These are phyloP conservation scores for Cystofilobasidium capitatum DNA, from an alignment of 768 basidiomycete species.

Conservation along the genomic window DNA sequence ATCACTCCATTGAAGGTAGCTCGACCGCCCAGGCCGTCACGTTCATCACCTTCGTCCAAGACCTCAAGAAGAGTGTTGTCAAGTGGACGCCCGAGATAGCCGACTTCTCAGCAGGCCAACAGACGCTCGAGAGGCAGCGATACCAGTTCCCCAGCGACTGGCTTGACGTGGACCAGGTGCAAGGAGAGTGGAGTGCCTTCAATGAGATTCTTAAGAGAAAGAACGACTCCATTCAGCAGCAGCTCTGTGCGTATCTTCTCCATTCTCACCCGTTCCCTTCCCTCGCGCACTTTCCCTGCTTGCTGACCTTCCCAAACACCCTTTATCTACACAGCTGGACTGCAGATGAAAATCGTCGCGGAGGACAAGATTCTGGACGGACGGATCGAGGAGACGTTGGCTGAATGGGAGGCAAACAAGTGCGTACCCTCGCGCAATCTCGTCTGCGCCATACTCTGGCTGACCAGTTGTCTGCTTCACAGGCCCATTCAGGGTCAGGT, in stretches of 20 bases:
- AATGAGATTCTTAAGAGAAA: conserved; percentile 96
- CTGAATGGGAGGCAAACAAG: conserved; percentile 91
- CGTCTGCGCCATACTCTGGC: background rate
- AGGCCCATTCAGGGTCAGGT: conserved; percentile 86
- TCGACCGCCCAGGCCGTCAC: conserved; percentile 97
- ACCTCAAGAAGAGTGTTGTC: conserved; percentile 92
- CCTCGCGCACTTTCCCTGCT: background rate
- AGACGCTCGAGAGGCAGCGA: conserved; percentile 90
- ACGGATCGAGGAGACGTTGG: conserved; percentile 79
- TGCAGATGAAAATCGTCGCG: conserved; percentile 99
- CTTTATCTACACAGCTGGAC: conserved; percentile 54
- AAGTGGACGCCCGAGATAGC: conserved; percentile 96
- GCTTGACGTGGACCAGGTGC: conserved; percentile 94
- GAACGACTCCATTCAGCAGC: conserved; percentile 96
- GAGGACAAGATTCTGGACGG: conserved; percentile 97
- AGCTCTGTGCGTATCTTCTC: conserved; percentile 57
- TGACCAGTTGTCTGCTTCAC: conserved; percentile 3
- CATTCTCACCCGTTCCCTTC: background rate
- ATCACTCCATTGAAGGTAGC: conserved; percentile 73
- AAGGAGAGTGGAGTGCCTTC: conserved; percentile 97
- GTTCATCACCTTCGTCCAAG: conserved; percentile 98
- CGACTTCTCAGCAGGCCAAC: conserved; percentile 86
- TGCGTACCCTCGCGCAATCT: conserved; percentile 20
- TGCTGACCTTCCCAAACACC: conserved; percentile 4
- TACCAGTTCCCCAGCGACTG: conserved; percentile 96